phyloP scores from a whole-genome alignment of 495 filamentous ascomycete genomes.

The Daldinia loculata region DNA sequence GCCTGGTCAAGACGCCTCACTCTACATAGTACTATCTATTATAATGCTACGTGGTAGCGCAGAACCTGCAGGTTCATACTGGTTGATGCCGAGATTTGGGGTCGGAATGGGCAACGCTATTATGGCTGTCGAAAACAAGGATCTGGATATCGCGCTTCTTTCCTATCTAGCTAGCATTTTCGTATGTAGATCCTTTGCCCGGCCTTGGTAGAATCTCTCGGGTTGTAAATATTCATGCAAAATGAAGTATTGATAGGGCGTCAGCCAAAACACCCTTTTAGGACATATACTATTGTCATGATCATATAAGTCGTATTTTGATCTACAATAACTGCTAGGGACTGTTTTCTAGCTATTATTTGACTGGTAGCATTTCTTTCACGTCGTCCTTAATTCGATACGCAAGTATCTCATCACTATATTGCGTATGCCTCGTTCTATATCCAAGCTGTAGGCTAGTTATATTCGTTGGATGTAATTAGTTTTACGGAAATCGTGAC shows the following conservation, averaged over 20 bases:
- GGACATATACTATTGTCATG: constrained; percentile 17
- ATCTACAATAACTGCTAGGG: constrained; percentile 22
- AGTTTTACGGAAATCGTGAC: background rate
- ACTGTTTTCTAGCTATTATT: constrained; percentile 6
- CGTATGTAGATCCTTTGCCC: constrained; percentile 24
- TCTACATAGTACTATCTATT: constrained; percentile 18
- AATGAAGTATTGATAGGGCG: constrained; percentile 15
- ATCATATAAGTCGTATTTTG: constrained; percentile 23
- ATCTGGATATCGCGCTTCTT: constrained; percentile 27
- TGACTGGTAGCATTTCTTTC: background rate
- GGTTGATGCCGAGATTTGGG: constrained; percentile 35
- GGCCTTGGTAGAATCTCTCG: background rate
- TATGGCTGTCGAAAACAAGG: constrained; percentile 29
- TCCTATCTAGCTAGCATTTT: constrained; percentile 7
- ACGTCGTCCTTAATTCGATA: background rate
- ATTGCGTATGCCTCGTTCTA: background rate
- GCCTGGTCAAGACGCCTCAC: constrained; percentile 33
- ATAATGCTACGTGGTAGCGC: constrained; percentile 34
- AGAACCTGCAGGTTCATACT: constrained; percentile 36
- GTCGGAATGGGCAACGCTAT: constrained; percentile 30
- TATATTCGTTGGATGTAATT: background rate
- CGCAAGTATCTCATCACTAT: background rate
- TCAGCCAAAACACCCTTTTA: constrained; percentile 3
- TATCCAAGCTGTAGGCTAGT: background rate
- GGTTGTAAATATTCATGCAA: constrained; percentile 23